Evolutionary conservation across 257 asterid species (phyloP).

Genomic region (Solanum peruvianum): DNA sequence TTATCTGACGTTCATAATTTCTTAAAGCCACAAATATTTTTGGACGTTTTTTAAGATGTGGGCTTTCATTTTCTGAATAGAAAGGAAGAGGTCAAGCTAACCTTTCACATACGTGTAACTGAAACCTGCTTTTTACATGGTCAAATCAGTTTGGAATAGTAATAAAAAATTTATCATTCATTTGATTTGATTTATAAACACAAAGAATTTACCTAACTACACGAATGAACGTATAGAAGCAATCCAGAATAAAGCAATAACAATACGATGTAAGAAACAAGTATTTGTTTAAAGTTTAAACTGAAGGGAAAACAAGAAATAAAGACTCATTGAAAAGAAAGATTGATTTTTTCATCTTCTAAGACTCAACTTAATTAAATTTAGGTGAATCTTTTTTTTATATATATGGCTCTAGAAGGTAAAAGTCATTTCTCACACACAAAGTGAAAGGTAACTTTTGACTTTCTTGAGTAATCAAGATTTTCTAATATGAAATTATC

Average conservation of each 20-base stretch:
- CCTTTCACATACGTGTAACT: not conserved
- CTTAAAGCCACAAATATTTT: not conserved
- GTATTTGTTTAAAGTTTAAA: not conserved
- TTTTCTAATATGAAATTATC: not conserved
- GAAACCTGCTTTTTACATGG: not conserved
- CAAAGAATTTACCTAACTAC: not conserved
- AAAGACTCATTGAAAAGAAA: not conserved
- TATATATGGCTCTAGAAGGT: not conserved
- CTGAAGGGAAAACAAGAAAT: not conserved
- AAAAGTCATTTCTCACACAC: not conserved
- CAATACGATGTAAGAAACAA: not conserved
- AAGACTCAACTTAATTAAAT: not conserved
- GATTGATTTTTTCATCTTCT: not conserved
- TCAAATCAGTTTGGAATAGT: not conserved
- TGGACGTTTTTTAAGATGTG: not conserved
- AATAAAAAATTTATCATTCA: not conserved
- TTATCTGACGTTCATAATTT: too few relatives aligned
- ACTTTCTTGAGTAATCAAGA: not conserved
- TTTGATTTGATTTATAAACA: too few relatives aligned
- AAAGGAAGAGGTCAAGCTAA: not conserved
- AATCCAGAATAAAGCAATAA: not conserved
- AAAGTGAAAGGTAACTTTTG: not conserved
- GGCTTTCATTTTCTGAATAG: too few relatives aligned
- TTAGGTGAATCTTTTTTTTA: not conserved
- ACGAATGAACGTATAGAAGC: not conserved